A percentile compares a stretch with the other conserved stretches of the same genome.
Conservation (phyloP, 1,139 yeast species). For the Lodderomyces oxycetoniae region DNA sequence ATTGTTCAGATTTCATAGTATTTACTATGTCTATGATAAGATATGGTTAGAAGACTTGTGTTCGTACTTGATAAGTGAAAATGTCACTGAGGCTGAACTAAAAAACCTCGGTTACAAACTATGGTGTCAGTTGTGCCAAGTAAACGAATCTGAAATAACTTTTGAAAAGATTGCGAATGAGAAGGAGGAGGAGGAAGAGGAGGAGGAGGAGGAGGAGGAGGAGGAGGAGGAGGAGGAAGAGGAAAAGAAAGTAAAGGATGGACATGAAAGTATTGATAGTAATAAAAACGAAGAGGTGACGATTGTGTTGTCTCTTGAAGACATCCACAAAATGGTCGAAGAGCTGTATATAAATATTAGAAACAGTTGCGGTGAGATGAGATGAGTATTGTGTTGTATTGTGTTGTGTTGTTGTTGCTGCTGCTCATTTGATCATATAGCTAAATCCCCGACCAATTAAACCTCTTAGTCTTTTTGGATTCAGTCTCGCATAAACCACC, state of each 20-base stretch:
- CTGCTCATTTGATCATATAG: conserved; percentile 9
- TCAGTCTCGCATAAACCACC: conserved; percentile 19
- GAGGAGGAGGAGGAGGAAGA: conserved; percentile 17
- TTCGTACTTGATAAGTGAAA: conserved; percentile 67
- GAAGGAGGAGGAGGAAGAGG: conserved; percentile 17
- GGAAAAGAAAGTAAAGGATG: conserved; percentile 20
- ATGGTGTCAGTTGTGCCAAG: conserved; percentile 24
- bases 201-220: conserved; percentile 15
- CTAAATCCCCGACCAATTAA: conserved; percentile 24
- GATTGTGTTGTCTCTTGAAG: conserved; percentile 39
- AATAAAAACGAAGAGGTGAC: conserved; percentile 25
- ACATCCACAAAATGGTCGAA: conserved; percentile 55
- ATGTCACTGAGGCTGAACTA: conserved; percentile 45
- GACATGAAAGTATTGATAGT: conserved; percentile 15
- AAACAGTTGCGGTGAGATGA: too few relatives aligned
- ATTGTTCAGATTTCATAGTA: conserved; percentile 77
- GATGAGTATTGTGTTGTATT: neutral
- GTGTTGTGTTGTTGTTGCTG: neutral
- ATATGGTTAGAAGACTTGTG: conserved; percentile 77
- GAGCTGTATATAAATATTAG: conserved; percentile 31
- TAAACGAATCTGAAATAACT: conserved; percentile 28
- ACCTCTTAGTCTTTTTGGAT: conserved; percentile 22
- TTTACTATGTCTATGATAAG: conserved; percentile 82
- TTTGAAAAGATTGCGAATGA: conserved; percentile 34
- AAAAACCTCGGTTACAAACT: conserved; percentile 67